These are phyloP conservation scores for Aquilaria malaccensis DNA, from an alignment of 345 rosid species.

Conservation along the genomic window DNA sequence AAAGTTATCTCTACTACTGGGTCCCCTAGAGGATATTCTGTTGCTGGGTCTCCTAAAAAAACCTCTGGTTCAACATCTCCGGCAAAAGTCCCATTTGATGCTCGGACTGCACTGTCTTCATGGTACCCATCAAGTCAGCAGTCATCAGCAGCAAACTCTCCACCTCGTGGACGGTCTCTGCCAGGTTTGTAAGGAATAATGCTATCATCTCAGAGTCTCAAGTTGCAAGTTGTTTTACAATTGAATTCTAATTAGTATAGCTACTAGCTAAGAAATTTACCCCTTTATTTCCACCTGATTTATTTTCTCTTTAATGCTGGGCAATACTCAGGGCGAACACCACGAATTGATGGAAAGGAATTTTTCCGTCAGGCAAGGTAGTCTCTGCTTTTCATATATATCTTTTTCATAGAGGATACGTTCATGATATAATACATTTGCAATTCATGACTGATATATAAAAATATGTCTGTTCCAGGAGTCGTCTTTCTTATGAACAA, in stretches of 20 bases:
- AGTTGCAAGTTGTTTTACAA: not conserved
- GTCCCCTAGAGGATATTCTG: slow-evolving; percentile 71
- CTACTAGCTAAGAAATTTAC: not conserved
- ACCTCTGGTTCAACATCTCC: slow-evolving; percentile 71
- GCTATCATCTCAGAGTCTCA: not conserved
- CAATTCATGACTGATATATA: slow-evolving; percentile 5
- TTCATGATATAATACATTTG: not conserved
- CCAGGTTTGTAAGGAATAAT: slow-evolving; percentile 43
- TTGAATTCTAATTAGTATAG: not conserved
- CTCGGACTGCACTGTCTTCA: slow-evolving; percentile 37
- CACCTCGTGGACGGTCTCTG: slow-evolving; percentile 62
- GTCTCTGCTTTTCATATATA: not conserved
- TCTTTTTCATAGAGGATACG: not conserved
- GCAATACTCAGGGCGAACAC: slow-evolving; percentile 36
- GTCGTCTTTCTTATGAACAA: slow-evolving; percentile 83
- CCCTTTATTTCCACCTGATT: slow-evolving; percentile 8
- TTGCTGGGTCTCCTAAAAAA: slow-evolving; percentile 57
- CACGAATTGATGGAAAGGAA: slow-evolving; percentile 92
- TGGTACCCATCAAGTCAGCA: slow-evolving; percentile 93
- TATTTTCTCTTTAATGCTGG: slow-evolving; percentile 1
- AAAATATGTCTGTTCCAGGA: slow-evolving; percentile 36
- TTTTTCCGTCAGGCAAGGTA: slow-evolving; percentile 97
- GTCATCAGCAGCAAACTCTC: slow-evolving; percentile 87
- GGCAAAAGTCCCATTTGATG: slow-evolving; percentile 44
- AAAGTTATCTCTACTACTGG: slow-evolving; percentile 51